Percentiles rank a stretch among this genome's conserved stretches.
Conservation (phyloP, 2,329 filamentous ascomycete genomes). For the Fusarium protoensiforme region DNA sequence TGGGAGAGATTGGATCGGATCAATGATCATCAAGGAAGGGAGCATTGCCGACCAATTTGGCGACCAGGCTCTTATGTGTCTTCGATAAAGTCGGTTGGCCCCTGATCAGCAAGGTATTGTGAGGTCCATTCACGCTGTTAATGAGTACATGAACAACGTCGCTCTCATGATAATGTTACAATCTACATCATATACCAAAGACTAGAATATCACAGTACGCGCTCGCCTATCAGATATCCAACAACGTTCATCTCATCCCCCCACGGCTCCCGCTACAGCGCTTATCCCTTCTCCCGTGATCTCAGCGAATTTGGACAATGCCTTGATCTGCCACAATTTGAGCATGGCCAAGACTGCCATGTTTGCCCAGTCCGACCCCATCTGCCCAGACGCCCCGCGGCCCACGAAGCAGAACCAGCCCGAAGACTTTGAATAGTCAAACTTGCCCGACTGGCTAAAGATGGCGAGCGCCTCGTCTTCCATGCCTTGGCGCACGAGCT, state of each 20-base stretch:
- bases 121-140: not conserved
- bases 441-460: conserved; percentile 5
- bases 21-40: conserved; percentile 79
- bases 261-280: not conserved
- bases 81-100: conserved; percentile 57
- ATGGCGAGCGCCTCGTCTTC: not conserved
- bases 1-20: conserved; percentile 81
- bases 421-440: not conserved
- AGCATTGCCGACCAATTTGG: conserved; percentile 79
- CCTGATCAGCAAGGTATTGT: not conserved
- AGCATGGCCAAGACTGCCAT: conserved; percentile 7
- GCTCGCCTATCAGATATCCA: not conserved
- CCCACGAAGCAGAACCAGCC: conserved; percentile 9
- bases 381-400: not conserved
- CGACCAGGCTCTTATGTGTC: conserved; percentile 81
- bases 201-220: not conserved
- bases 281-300: not conserved
- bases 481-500: not conserved
- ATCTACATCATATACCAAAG: not conserved
- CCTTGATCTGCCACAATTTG: conserved; percentile 9
- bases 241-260: not conserved
- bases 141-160: not conserved
- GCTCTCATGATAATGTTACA: not conserved
- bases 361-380: conserved; percentile 5
- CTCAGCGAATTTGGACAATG: not conserved